Conservation (phyloP, 257 asterid species). For the Solanum clarkiae region DNA sequence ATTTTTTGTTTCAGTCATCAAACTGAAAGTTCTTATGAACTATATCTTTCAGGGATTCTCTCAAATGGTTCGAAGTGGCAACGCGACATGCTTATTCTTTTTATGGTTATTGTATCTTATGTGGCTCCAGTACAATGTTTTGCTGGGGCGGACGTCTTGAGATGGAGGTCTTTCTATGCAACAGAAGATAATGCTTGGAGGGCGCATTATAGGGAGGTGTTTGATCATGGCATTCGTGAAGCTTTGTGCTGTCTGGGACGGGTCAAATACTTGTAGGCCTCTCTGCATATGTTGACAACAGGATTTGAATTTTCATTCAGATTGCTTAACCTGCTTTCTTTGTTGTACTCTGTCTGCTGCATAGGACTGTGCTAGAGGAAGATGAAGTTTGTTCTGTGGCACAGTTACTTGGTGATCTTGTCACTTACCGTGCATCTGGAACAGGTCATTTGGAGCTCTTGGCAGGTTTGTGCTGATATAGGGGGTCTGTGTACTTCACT, state of each 20-base stretch:
- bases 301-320: not conserved
- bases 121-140: constrained; percentile 12
- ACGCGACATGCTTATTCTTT: not conserved
- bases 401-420: constrained; percentile 19
- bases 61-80: constrained; percentile 4
- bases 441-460: constrained; percentile 20
- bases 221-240: constrained; percentile 24
- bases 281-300: not conserved
- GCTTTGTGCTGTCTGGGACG: constrained; percentile 27
- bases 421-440: constrained; percentile 18
- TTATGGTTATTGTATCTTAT: constrained; percentile 1
- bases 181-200: constrained; percentile 18
- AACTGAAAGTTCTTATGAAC: not conserved
- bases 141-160: constrained; percentile 14
- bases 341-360: not conserved
- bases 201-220: constrained; percentile 26
- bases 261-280: constrained; percentile 17
- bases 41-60: constrained; percentile 5
- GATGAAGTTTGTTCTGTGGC: constrained; percentile 21
- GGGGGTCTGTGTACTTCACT: not conserved
- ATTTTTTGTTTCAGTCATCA: not conserved
- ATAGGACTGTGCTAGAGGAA: constrained; percentile 14
- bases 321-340: not conserved
- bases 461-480: constrained; percentile 11
- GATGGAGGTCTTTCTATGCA: constrained; percentile 25